Base-by-base conservation (phyloP, 768 basidiomycete genomes). In the Agaricus blazei region DNA sequence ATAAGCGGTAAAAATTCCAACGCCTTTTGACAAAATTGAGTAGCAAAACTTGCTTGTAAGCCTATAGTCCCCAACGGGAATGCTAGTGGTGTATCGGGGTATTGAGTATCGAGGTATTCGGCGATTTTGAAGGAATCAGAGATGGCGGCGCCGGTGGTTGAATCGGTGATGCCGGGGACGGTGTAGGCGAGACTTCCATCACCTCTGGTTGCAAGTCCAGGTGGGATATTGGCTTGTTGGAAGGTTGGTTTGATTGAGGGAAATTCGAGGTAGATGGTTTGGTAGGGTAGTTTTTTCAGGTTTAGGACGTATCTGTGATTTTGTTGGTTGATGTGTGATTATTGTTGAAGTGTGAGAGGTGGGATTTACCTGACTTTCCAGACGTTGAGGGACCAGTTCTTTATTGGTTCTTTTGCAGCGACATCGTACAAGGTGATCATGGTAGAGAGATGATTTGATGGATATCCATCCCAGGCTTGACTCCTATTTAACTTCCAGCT, bases 111-210 rank as follows among this genome's bases (percentile, higher is more conserved):
- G 54, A 83, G 70, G 63, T 84, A 81, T 14, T 68, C 59, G 0
- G 77, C 80, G 56, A 84, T 83, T 29, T 58, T 61, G 37, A 66
- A 59, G 0, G 81, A 81, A 31, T 82, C 77, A 8, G 72, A 58
- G 31, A 82, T 34, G 7, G 65, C 53, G 1, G 62, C 57, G 5
- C 68, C 69, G 4, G 76, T 80, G 36, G 63, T 63, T 0, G 72
- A 70, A 60, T 83, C 81, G 59, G 75, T 62, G 52, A 85, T 79
- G 27, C 74, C 68, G 0, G 83, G 82, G 0, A 80, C 65, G 9
- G 77, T 81, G 64, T 81, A 79, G 37, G 55, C 56, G 1, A 63
- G 68, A 9, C 49, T 48, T 1, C 72, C 72, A 44, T 75, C 70
- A 1, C 65, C 65, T n/a, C 45, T 63, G 14, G 40, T 44, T 0